A percentile compares a stretch with the other conserved stretches of the same genome.
These are phyloP conservation scores for Ceratonia siliqua DNA, from an alignment of 306 rosid genomes.

Conservation along the genomic window DNA sequence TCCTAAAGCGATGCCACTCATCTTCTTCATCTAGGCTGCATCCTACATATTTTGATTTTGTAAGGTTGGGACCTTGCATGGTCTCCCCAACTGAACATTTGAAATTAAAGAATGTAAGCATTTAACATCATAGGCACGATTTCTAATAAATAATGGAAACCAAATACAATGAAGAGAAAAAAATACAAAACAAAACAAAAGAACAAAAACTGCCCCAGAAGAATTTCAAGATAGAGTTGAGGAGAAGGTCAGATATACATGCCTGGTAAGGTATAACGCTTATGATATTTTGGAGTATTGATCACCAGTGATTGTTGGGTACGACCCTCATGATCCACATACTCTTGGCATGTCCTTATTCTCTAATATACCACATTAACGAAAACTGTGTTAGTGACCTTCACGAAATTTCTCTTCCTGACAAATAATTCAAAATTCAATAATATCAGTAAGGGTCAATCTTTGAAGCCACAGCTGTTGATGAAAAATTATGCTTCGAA, in stretches of 20 bases:
- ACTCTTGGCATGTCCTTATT: slow-evolving; percentile 74
- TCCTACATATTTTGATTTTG: slow-evolving; percentile 61
- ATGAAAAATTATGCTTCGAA: neutral
- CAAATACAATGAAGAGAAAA: neutral
- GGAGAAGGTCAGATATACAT: slow-evolving; percentile 35
- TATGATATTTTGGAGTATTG: slow-evolving; percentile 70
- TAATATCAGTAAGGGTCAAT: neutral
- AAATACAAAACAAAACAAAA: too few species aligned
- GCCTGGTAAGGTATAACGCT: slow-evolving; percentile 82
- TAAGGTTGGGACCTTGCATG: slow-evolving; percentile 43
- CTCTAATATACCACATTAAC: slow-evolving; percentile 47
- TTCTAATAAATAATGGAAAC: neutral
- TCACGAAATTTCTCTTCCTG: neutral
- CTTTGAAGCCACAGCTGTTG: neutral
- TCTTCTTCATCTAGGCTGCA: slow-evolving; percentile 75
- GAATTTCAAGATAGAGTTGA: neutral
- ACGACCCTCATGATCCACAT: slow-evolving; percentile 69
- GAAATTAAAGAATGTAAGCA: slow-evolving; percentile 24
- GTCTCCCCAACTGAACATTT: slow-evolving; percentile 65
- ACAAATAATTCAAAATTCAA: neutral
- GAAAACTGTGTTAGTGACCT: neutral
- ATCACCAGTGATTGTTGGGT: slow-evolving; percentile 71
- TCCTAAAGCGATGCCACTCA: slow-evolving; percentile 74
- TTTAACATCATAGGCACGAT: neutral
- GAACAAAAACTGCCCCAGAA: neutral